A percentile compares a stretch with the other conserved stretches of the same genome.
These are phyloP conservation scores for Solanum hybrid DNA, from an alignment of 305 asterid genomes.

Conservation along the genomic window DNA sequence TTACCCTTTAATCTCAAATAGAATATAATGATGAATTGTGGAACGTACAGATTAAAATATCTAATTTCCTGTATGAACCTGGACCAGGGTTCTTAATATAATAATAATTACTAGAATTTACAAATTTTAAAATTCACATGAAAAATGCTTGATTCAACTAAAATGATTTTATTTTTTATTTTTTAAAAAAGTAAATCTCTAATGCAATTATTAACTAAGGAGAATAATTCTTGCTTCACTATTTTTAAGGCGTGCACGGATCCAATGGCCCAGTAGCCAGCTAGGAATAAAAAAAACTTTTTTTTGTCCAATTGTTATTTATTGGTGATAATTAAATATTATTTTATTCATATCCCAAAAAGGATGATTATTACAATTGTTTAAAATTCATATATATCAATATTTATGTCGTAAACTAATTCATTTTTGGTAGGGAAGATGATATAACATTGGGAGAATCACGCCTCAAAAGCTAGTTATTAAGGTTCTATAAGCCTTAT, in stretches of 20 bases:
- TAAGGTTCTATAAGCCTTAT: not conserved
- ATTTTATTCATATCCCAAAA: not conserved
- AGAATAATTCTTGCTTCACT: not conserved
- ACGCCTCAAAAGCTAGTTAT: not conserved
- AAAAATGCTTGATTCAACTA: not conserved
- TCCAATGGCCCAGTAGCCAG: not conserved
- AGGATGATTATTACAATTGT: not conserved
- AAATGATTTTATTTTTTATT: not conserved
- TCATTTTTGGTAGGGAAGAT: not conserved
- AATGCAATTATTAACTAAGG: not conserved
- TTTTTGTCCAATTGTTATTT: not conserved
- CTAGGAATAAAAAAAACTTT: not conserved
- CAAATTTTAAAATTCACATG: not conserved
- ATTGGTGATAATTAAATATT: not conserved
- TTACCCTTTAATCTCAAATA: not conserved
- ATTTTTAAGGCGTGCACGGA: constrained; percentile 1
- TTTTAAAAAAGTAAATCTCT: not conserved
- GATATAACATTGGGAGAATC: not conserved
- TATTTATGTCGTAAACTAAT: not conserved
- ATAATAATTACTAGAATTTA: not conserved
- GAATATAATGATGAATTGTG: not conserved
- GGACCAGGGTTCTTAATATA: not conserved
- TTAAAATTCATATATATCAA: not conserved
- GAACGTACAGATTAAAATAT: constrained; percentile 1
- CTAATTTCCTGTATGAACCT: not conserved